Percentiles rank a stretch among this genome's conserved stretches.
Evolutionary conservation across 805 yeast species (phyloP).

Genomic region (Candida rishiriensis): DNA sequence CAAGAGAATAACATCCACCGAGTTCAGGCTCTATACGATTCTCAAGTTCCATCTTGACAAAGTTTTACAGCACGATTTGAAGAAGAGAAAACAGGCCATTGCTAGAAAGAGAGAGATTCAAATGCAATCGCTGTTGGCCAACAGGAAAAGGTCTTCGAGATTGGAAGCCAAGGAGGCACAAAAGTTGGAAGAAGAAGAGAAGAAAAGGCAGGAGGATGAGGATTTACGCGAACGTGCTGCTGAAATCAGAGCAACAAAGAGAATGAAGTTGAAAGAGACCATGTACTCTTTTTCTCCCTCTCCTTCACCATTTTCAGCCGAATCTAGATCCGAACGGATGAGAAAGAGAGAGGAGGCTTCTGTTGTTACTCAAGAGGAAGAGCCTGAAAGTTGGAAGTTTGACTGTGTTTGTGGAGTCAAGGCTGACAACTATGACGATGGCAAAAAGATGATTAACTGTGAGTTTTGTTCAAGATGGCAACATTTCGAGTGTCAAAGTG

Average conservation of each 20-base stretch:
- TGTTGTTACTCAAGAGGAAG: background rate
- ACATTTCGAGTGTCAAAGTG: slow-evolving; percentile 33
- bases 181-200: slow-evolving; percentile 49
- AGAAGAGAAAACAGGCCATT: slow-evolving; percentile 48
- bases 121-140: slow-evolving; percentile 56
- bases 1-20: slow-evolving; percentile 20
- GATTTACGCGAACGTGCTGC: slow-evolving; percentile 41
- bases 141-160: slow-evolving; percentile 72
- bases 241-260: slow-evolving; percentile 39
- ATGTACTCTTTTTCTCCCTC: slow-evolving; percentile 15
- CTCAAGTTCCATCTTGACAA: slow-evolving; percentile 31
- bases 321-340: slow-evolving; percentile 32
- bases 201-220: slow-evolving; percentile 41
- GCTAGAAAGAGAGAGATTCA: slow-evolving; percentile 60
- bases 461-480: slow-evolving; percentile 35
- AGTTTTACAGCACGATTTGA: slow-evolving; percentile 42
- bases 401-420: slow-evolving; percentile 36
- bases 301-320: slow-evolving; percentile 26
- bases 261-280: slow-evolving; percentile 33
- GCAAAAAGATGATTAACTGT: slow-evolving; percentile 32
- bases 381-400: slow-evolving; percentile 30
- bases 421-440: slow-evolving; percentile 37
- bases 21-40: slow-evolving; percentile 26
- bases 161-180: slow-evolving; percentile 58
- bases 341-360: slow-evolving; percentile 12